phyloP scores from a whole-genome alignment of 257 asterid species.

The Nyctanthes arbortristis region DNA sequence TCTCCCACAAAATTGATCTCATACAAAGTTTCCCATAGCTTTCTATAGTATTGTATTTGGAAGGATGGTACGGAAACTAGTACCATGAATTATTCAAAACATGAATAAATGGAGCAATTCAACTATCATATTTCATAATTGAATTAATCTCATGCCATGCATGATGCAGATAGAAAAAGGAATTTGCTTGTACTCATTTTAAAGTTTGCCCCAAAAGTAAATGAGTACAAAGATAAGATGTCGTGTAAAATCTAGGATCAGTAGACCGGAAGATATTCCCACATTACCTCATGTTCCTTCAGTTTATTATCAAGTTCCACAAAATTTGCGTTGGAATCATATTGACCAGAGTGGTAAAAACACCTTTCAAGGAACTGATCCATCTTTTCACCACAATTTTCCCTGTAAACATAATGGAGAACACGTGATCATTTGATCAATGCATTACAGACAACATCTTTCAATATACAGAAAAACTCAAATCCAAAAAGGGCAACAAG shows the following conservation, averaged over 20 bases:
- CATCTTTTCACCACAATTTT: conserved; percentile 91
- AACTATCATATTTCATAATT: not conserved
- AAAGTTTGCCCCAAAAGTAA: not conserved
- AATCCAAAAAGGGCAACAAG: not conserved
- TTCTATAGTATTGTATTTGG: not conserved
- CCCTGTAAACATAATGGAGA: conserved; percentile 48
- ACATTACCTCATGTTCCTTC: conserved; percentile 81
- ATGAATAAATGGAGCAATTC: not conserved
- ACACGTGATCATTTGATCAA: not conserved
- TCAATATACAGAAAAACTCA: too few species aligned
- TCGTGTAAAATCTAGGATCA: not conserved
- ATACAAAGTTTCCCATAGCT: not conserved
- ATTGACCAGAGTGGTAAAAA: conserved; percentile 89
- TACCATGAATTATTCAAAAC: conserved; percentile 3
- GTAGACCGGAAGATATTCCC: not conserved
- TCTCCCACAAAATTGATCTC: too few species aligned
- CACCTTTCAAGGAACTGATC: conserved; percentile 83
- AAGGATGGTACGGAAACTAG: conserved; percentile 2
- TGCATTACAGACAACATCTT: not conserved
- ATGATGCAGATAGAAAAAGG: not conserved
- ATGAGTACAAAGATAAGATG: not conserved
- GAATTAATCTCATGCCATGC: not conserved
- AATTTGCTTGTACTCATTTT: not conserved
- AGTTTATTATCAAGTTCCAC: conserved; percentile 71
- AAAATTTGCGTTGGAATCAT: conserved; percentile 74